Evolutionary conservation across 192 early-diverging fungal genomes (phyloP), one percentile per base, ranked within the genome.

Genomic region (Coemansia sp.): DNA sequence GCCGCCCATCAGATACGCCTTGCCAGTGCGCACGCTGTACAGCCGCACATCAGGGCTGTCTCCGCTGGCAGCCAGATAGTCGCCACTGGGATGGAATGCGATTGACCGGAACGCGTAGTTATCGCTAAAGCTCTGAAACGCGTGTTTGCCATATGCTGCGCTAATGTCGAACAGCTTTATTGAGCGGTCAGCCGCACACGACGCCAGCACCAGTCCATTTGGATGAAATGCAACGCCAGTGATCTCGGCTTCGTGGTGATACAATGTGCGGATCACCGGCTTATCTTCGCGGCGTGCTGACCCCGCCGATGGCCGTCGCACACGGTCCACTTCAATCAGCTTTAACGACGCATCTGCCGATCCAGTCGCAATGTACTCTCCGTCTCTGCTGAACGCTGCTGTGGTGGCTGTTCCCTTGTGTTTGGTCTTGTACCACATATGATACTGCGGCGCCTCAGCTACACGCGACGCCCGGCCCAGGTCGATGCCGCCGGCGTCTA

Each of bases 131-230:
- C 89, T 94, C 62, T 92, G 78, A 69, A 95, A 95, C 13, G 92
- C 85, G 64, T 90, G 69, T 64, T 94, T 96, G 3, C 89, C 88
- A 13, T 88, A 87, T 3, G 90, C 83, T 59, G 87, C 91, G 38
- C 87, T 88, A 54, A 98, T 78, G 75, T 96, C 94, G 68, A 92
- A 98, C 43, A 98, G 81, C 76, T 94, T 94, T 62, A 96, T 89
- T 55, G 84, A 88, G 47, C 80, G 85, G 66, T 98, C 96, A 32
- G 89, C 88, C 2, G 91, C 86, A 70, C 93, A 93, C 43, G 88
- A 89, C 11, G 93, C 96, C 27, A 98, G 82, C 11, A 94, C 92
- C 20, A 90, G 80, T 12, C 94, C 94, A 65, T 95, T 94, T 3
- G 96, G 96, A 70, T 98, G 94, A 70, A 95, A 96, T 32, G 85